Base-by-base conservation (phyloP, 129 eudicot species). In the Flaveria robusta region DNA sequence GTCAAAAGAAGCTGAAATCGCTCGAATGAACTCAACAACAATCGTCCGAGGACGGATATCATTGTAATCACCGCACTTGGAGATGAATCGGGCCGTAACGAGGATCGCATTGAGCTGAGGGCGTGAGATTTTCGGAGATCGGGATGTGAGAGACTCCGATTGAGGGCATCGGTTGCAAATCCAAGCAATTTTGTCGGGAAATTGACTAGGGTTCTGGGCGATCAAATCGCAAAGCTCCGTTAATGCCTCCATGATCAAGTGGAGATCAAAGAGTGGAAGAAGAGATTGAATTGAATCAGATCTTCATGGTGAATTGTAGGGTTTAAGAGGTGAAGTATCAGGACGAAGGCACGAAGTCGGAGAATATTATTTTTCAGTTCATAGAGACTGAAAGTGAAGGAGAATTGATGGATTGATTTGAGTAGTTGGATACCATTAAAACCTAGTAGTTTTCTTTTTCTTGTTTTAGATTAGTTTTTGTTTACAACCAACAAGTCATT, bases 161-260 rank as follows among this genome's bases (percentile, higher is more conserved):
- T 91, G 74, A 76, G 97, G 97, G 39, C 97, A 94, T 23, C 96
- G 88, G 60, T 85, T 77, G 77, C 93, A 91, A 76, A 94, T 87
- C 99, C 99, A 94, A 10, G 77, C 81, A 13, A 94, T 71, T 78
- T 94, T 94, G 22, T 91, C 96, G 9, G 77, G 19, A 43, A 89
- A 94, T 79, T 86, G 83, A 9, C 63, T 75, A 34, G 99, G 97
- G 75, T 86, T 83, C 60, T 89, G 87, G 16, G 89, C 87, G 73
- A 94, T 91, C 81, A 94, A 67, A 85, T 94, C 96, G 77, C 96
- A 94, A 1, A 94, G 90, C 96, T 94, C 96, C 20, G 82, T 71
- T 81, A 94, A 72, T 68, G 99, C 76, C 77, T 94, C 97, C 99
- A 94, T 94, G 20, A 42, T 42, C 59, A 68, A 68, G 49, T 14